Evolutionary conservation across 1,284 basidiomycete species (phyloP).

Genomic region (Ceratobasidium sp.): DNA sequence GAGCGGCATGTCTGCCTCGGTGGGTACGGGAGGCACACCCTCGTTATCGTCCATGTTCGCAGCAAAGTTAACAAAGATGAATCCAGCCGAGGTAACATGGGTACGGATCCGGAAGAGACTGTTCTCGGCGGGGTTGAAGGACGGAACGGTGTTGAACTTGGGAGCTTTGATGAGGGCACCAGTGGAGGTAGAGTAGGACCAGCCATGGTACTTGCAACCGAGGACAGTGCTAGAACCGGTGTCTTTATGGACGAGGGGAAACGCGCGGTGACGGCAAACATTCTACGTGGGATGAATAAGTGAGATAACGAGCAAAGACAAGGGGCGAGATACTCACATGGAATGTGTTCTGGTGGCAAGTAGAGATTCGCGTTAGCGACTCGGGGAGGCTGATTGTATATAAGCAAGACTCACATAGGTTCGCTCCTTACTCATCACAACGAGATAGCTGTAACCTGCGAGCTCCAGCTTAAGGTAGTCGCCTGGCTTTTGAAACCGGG

Average conservation of each 20-base stretch:
- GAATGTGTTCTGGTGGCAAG: slow-evolving; percentile 42
- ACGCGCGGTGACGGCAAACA: slow-evolving; percentile 53
- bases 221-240: slow-evolving; percentile 50
- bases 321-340: slow-evolving; percentile 18
- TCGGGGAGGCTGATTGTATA: no score
- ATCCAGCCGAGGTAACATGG: slow-evolving; percentile 52
- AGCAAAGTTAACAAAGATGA: slow-evolving; percentile 54
- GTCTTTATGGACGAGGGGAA: slow-evolving; percentile 52
- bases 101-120: slow-evolving; percentile 53
- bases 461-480: slow-evolving; percentile 51
- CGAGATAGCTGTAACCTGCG: slow-evolving; percentile 50
- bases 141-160: slow-evolving; percentile 52
- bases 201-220: slow-evolving; percentile 53
- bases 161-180: slow-evolving; percentile 53
- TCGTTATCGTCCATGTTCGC: slow-evolving; percentile 44
- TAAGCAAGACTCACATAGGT: slow-evolving; percentile 50
- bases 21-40: slow-evolving; percentile 31
- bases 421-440: slow-evolving; percentile 48
- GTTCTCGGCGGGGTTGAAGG: slow-evolving; percentile 53
- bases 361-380: no score
- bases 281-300: slow-evolving; percentile 44
- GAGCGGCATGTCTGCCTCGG: slow-evolving; percentile 29
- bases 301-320: background rate
- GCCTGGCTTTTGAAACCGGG: slow-evolving; percentile 52
- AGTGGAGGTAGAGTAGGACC: slow-evolving; percentile 52